phyloP scores from a whole-genome alignment of 192 early-diverging fungal species.

The Umbelopsis sp. region DNA sequence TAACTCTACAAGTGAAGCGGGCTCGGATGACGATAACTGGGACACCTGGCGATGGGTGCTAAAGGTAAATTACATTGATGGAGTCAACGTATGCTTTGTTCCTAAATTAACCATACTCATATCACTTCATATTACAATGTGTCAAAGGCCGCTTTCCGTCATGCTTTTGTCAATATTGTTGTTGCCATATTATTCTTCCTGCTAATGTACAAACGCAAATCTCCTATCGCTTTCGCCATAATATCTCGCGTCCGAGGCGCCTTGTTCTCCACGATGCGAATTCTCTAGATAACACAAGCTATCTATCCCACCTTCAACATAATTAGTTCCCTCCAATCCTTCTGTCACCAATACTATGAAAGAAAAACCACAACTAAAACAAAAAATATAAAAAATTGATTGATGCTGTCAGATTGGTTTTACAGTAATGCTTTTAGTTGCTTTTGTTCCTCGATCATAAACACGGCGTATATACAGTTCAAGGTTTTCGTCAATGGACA shows the following conservation, averaged over 20 bases:
- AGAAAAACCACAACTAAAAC: too few species aligned
- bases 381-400: too few species aligned
- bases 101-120: too few species aligned
- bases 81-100: too few species aligned
- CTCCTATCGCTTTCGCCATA: constrained; percentile 8
- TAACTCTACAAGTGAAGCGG: neutral
- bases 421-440: neutral
- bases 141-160: neutral
- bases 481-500: neutral
- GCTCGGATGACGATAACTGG: constrained; percentile 7
- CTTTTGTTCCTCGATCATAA: neutral
- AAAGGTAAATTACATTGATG: constrained; percentile 14
- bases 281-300: neutral
- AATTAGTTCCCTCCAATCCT: too few species aligned
- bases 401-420: too few species aligned
- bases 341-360: too few species aligned
- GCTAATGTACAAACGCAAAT: constrained; percentile 18
- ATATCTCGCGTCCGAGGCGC: constrained; percentile 5
- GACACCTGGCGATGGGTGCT: constrained; percentile 35
- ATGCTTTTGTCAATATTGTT: constrained; percentile 1
- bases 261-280: neutral
- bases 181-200: constrained; percentile 1
- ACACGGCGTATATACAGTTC: constrained; percentile 12
- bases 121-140: too few species aligned
- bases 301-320: too few species aligned